Base-by-base conservation (phyloP, 768 basidiomycete species). In the Lentinula edodes region DNA sequence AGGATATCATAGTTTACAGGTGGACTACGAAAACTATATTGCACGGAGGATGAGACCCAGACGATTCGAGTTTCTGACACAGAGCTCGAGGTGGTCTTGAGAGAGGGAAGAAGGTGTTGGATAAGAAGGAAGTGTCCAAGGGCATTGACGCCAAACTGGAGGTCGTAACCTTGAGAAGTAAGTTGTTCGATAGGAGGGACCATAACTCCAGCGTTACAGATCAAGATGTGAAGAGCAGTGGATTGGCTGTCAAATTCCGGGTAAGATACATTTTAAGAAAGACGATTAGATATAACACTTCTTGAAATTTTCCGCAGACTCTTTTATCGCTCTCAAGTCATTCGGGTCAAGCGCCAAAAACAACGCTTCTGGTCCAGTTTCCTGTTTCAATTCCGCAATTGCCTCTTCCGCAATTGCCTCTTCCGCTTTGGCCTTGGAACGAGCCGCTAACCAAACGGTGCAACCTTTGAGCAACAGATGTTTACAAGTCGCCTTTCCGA, bases 271-370 rank as follows among this genome's bases (percentile, higher is more conserved):
- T 32, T 32, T 52, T 10, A 34, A 5, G 16, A 52, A 7, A 3
- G 4, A 32, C 9, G 12, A 16, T 3, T 12, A 8, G 20, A 23
- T 5, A 51, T 12, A 23, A 9, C 35, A 69, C 65, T 61, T 67
- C 20, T 52, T 39, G 46, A 71, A 69, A 38, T 69, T 65, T 32
- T 66, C 66, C 5, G 64, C 72, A 36, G 71, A 60, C 6, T 39
- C 61, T 48, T 68, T 70, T 16, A 72, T 69, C n/a, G 66, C 64
- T 7, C 61, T 60, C 10, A 75, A 64, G 54, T 71, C 67, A 3
- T 61, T 63, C n/a, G 73, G 64, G 42, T 75, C 72, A 16, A 75
- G 59, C 13, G 64, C 56, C 23, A 73, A 64, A 62, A 70, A 68
- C 9, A 66, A 52, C 28, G 66, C 63, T 32, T 66, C 63, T 36